Evolutionary conservation across 345 rosid genomes (phyloP), one percentile per base, ranked within the genome.

Genomic region (Litchi chinensis): DNA sequence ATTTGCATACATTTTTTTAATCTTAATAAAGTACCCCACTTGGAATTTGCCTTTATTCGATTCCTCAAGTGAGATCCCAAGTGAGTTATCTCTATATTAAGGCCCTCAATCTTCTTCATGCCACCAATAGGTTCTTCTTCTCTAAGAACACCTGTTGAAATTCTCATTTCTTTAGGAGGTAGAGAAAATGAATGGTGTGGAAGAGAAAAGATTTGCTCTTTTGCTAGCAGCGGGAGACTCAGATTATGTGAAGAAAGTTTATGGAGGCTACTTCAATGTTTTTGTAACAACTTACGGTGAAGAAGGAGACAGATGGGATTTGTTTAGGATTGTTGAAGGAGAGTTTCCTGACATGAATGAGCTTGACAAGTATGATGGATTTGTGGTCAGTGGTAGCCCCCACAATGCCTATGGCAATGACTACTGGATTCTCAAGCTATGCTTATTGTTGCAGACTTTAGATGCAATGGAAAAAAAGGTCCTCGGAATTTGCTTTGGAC

Each of bases 401-500:
- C 83, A 77, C 64, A 96, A 95, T 37, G 93, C 99, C 43, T 92
- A 93, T 44, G 98, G 89, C 50, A 85, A 88, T 78, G 91, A 88
- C 73, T 73, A 57, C 8, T 95, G 98, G 99, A 89, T 95, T 74
- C 86, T 90, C 78, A 89, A 84, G 85, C 92, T 95, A 12, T 90
- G 96, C 81, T 83, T 84, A 66, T 79, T 93, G 10, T 76, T 93
- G 70, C 92, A 86, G 71, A 90, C 89, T 71, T 75, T 93, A 5
- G 92, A 91, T 78, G 83, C 90, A 82, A 90, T 90, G 99, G 81
- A 86, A 87, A 92, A 92, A 87, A 93, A 92, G 77, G 77, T 91
- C 60, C 92, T 93, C 12, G 98, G 98, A 5, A 85, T 95, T 82
- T 95, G 98, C 91, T 95, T 95, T 70, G 99, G 99, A 76, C 99